Conservation (phyloP, 495 filamentous ascomycete genomes). For the Daldinia childiae region DNA sequence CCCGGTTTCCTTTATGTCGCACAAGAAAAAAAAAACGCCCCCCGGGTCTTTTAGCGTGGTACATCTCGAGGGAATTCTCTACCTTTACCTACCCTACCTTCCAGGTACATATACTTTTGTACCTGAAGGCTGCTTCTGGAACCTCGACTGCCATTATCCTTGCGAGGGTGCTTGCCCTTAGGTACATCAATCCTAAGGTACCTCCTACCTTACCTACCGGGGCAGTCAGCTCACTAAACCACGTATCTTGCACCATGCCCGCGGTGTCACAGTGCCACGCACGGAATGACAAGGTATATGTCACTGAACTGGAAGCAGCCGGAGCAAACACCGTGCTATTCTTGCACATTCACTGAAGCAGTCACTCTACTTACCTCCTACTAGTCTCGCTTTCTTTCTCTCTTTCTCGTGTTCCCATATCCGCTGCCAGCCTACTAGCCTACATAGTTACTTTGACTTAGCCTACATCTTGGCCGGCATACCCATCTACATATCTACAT, state of each 20-base stretch:
- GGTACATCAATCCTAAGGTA: slow-evolving; percentile 1
- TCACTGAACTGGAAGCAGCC: slow-evolving; percentile 34
- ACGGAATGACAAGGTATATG: slow-evolving; percentile 35
- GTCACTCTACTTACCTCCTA: slow-evolving; percentile 16
- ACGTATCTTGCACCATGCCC: slow-evolving; percentile 26
- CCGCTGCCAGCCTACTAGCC: slow-evolving; percentile 3
- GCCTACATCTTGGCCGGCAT: slow-evolving; percentile 6
- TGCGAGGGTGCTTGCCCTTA: neutral
- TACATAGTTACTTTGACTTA: slow-evolving; percentile 8
- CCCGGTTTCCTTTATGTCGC: slow-evolving; percentile 36
- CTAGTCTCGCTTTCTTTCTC: slow-evolving; percentile 9
- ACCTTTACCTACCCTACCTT: neutral
- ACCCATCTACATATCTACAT: slow-evolving; percentile 12
- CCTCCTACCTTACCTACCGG: slow-evolving; percentile 11
- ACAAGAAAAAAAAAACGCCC: slow-evolving; percentile 29
- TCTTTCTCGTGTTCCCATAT: slow-evolving; percentile 16
- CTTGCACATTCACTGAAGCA: slow-evolving; percentile 37
- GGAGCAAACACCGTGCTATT: slow-evolving; percentile 45
- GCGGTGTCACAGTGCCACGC: slow-evolving; percentile 39
- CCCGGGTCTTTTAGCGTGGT: slow-evolving; percentile 32
- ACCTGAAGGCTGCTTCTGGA: slow-evolving; percentile 24
- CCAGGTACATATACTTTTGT: slow-evolving; percentile 16
- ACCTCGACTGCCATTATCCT: slow-evolving; percentile 23
- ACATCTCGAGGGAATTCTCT: slow-evolving; percentile 23
- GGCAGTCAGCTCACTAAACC: slow-evolving; percentile 17